Percentiles rank a stretch among this genome's conserved stretches.
These are phyloP conservation scores for Calonectria ilicicola DNA, from an alignment of 2,329 filamentous ascomycete genomes.

Conservation along the genomic window DNA sequence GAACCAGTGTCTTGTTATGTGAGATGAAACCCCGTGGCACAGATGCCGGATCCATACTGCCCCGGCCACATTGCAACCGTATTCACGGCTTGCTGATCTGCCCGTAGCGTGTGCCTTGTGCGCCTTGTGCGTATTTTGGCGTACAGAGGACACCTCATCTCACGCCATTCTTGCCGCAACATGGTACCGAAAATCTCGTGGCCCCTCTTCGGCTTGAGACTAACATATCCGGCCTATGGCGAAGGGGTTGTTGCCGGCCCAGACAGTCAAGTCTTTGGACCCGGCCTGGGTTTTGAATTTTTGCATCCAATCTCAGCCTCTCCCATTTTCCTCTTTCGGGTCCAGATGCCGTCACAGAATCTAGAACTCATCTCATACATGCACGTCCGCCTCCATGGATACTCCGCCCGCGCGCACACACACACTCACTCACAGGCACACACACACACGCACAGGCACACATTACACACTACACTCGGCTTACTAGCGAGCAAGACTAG, in stretches of 20 bases:
- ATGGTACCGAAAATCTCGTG: not conserved
- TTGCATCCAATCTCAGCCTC: conserved; percentile 3
- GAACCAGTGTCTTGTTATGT: not conserved
- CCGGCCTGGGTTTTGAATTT: not conserved
- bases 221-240: not conserved
- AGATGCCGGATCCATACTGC: conserved; percentile 5
- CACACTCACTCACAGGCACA: not conserved
- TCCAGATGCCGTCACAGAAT: not conserved
- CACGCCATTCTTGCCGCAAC: conserved; percentile 26
- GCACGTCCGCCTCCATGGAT: not conserved
- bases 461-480: not conserved
- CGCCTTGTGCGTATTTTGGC: conserved; percentile 7
- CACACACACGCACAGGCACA: not conserved
- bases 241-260: not conserved
- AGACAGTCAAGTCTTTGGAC: not conserved
- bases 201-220: not conserved
- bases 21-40: conserved; percentile 20
- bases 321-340: not conserved
- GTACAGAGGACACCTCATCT: conserved; percentile 16
- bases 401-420: not conserved
- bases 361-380: not conserved
- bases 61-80: conserved; percentile 1
- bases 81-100: conserved; percentile 27
- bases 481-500: not conserved
- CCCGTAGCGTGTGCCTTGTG: conserved; percentile 15